Evolutionary conservation across 768 basidiomycete species (phyloP), one percentile per base, ranked within the genome.

Genomic region (Favolaschia claudopus): DNA sequence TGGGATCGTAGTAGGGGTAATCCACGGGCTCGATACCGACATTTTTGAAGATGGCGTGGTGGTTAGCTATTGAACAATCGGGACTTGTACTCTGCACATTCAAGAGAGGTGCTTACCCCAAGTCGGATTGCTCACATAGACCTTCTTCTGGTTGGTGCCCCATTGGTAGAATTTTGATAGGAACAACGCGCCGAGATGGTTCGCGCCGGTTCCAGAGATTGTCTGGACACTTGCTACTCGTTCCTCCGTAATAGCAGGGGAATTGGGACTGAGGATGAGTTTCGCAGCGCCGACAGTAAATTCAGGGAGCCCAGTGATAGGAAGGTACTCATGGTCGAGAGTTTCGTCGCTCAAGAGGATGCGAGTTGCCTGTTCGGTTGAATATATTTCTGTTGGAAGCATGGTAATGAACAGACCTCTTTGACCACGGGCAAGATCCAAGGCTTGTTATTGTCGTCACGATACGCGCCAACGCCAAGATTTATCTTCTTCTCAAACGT

Each of bases 161-260:
- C 84, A 92, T 4, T 80, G 77, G 76, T 96, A 97, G 77, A 92
- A 95, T 59, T 81, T 81, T 60, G 88, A 87, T 64, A 98, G 76
- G 81, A 97, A 97, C 49, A 95, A 76, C 3, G 89, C 95, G 24
- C 88, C 96, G 44, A 96, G 84, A 75, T 96, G 95, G 78, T 96
- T 96, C 45, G 96, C 96, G 46, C 96, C 96, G 2, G 96, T 99
- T 25, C 96, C 96, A 14, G 94, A 96, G 64, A 97, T 92, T 14
- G 96, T 96, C 78, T 99, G 96, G 43, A 91, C 91, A 71, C 89
- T 91, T 36, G 85, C 81, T 29, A 88, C 88, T 47, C 93, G 86
- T 28, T 79, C 80, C 60, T 93, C 89, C 63, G 81, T 76, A 60
- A 98, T 77, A 14, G 88, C 91, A 49, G 82, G 78, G 15, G 91